Evolutionary conservation across 2,329 filamentous ascomycete species (phyloP), one percentile per base, ranked within the genome.

Genomic region (Fusarium musae): DNA sequence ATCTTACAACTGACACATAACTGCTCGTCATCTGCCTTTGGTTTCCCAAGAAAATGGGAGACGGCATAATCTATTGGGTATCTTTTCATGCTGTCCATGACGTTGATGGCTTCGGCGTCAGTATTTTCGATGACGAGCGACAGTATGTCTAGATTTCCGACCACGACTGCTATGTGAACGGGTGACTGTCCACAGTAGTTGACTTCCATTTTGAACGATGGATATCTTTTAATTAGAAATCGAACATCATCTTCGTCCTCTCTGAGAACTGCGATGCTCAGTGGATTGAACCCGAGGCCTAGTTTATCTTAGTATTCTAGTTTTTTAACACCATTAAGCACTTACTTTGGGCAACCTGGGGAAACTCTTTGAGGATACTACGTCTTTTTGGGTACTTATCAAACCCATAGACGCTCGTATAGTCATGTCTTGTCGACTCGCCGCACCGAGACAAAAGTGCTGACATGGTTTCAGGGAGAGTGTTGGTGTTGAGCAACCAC

Each of bases 161-260:
- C n/a, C 9, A 46, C 0, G 17, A 46, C 30, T 1, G 54, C 54
- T 19, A 46, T 0, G 5, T 58, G 54, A 34, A 46, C n/a, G 0
- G 54, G 54, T 8, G 54, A 58, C 0, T 58, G 54, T 1, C 54
- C 39, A 21, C 39, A 34, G 0, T 46, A 46, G 17, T 58, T 58
- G 0, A 36, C 19, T 0, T 58, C 54, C n/a, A 2, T 46, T 32
- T 2, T 36, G 10, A 32, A 0, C 0, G 39, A 58, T 0, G 30
- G 54, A 0, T 21, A 46, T 26, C 1, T 36, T 16, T 58, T 23
- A 0, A 46, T 16, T 1, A 44, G 30, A 5, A 21, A 26, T 7
- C 17, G 3, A 0, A 58, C n/a, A 0, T 58, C 54, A 0, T 16
- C 30, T 36, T 58, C n/a, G 0, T 58, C 39, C 7, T 58, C 40